Evolutionary conservation across 2,329 filamentous ascomycete genomes (phyloP).

Genomic region (Diaporthe citri): DNA sequence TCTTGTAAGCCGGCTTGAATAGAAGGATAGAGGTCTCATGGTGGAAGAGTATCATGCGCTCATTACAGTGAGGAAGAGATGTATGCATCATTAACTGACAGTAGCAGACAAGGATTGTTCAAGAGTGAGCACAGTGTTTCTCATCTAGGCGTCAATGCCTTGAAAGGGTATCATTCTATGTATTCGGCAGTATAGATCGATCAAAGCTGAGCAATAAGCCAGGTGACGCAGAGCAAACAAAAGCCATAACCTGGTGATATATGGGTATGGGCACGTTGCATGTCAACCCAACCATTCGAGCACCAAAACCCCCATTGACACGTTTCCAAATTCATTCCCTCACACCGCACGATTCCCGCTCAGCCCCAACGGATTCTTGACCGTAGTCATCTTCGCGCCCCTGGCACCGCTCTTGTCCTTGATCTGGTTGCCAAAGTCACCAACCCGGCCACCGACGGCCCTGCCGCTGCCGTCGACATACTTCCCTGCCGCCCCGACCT

Average conservation of each 20-base stretch:
- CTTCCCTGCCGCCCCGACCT: constrained; percentile 32
- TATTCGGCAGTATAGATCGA: not conserved
- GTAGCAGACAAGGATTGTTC: not conserved
- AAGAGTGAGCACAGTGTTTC: not conserved
- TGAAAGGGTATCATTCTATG: constrained; percentile 4
- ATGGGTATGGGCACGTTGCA: not conserved
- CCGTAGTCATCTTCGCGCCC: constrained; percentile 38
- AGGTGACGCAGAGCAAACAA: not conserved
- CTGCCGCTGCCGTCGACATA: constrained; percentile 37
- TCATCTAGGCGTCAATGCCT: not conserved
- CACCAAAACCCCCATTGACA: not conserved
- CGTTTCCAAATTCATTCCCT: not conserved
- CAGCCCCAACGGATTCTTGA: constrained; percentile 35
- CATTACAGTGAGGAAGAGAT: not conserved
- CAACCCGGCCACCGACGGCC: constrained; percentile 35
- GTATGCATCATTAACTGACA: not conserved
- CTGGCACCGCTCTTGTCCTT: constrained; percentile 37
- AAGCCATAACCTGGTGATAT: no score
- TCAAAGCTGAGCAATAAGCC: not conserved
- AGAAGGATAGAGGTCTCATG: not conserved
- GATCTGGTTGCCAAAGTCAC: constrained; percentile 35
- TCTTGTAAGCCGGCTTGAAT: not conserved
- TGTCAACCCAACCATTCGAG: not conserved
- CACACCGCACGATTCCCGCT: constrained; percentile 34
- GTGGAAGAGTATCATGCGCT: not conserved